phyloP scores from a whole-genome alignment of 805 yeast genomes.

The Teunomyces kruisii region DNA sequence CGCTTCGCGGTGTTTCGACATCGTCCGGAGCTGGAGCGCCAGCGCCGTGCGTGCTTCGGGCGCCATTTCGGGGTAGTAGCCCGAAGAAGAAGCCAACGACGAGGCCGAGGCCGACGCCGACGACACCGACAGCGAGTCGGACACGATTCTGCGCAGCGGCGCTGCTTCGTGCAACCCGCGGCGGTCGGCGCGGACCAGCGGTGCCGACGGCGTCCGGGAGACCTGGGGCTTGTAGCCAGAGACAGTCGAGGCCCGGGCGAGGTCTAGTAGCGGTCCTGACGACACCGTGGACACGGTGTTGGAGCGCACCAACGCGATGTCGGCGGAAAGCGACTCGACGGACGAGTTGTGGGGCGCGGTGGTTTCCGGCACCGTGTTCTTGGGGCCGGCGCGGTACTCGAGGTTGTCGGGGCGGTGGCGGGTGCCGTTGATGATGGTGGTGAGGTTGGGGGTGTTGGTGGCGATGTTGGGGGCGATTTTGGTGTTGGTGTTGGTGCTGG shows the following conservation, averaged over 20 bases:
- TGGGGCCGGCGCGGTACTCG: conserved; percentile 1
- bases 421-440: background rate
- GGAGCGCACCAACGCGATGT: conserved; percentile 13
- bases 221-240: background rate
- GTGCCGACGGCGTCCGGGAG: background rate
- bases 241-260: background rate
- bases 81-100: no score
- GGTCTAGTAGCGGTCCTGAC: no score
- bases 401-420: background rate
- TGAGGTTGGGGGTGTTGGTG: background rate
- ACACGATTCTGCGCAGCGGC: conserved; percentile 5
- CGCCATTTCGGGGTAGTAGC: conserved; percentile 14
- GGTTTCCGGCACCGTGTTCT: conserved; percentile 16
- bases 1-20: conserved; percentile 66
- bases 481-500: no score
- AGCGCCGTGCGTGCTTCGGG: conserved; percentile 37
- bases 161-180: no score
- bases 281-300: background rate
- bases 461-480: no score
- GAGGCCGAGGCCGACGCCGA: no score
- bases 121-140: background rate
- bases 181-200: background rate
- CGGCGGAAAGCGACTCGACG: conserved; percentile 25
- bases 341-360: conserved; percentile 25
- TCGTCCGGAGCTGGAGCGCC: conserved; percentile 51